phyloP scores from a whole-genome alignment of 768 basidiomycete genomes.

The Xanthoconium stramineum region DNA sequence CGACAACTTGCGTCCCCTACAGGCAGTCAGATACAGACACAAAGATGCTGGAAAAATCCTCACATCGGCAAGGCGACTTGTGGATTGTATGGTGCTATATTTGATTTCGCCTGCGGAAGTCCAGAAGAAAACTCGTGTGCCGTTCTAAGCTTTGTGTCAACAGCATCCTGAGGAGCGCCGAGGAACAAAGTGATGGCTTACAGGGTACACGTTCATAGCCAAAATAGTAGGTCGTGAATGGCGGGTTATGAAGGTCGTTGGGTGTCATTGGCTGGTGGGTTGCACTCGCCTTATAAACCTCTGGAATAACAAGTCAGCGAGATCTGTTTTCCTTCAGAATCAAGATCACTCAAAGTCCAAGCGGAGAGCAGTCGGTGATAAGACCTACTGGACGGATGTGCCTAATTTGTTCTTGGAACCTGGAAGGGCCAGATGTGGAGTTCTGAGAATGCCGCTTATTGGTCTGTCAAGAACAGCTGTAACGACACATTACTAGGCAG shows the following conservation, averaged over 20 bases:
- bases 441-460: slow-evolving; percentile 32
- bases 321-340: slow-evolving; percentile 20
- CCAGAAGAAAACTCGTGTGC: slow-evolving; percentile 71
- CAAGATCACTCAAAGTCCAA: slow-evolving; percentile 20
- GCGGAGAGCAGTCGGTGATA: slow-evolving; percentile 32
- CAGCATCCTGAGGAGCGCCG: slow-evolving; percentile 1
- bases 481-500: slow-evolving; percentile 28
- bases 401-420: too few relatives aligned
- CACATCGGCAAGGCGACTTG: slow-evolving; percentile 57
- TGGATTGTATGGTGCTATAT: slow-evolving; percentile 57
- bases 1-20: slow-evolving; percentile 62
- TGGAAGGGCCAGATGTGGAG: slow-evolving; percentile 21
- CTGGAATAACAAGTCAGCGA: slow-evolving; percentile 6
- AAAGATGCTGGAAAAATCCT: slow-evolving; percentile 18
- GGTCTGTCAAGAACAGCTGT: slow-evolving; percentile 24
- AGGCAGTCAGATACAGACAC: slow-evolving; percentile 10
- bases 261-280: slow-evolving; percentile 16
- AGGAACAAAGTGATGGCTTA: slow-evolving; percentile 32
- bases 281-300: slow-evolving; percentile 24
- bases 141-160: slow-evolving; percentile 43
- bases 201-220: slow-evolving; percentile 73
- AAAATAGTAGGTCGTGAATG: slow-evolving; percentile 47
- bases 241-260: slow-evolving; percentile 13
- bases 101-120: slow-evolving; percentile 49
- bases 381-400: slow-evolving; percentile 24